A percentile compares a stretch with the other conserved stretches of the same genome.
Evolutionary conservation across 225 moss, liverwort and hornwort species (phyloP).

Genomic region (Antitrichia curtipendula): DNA sequence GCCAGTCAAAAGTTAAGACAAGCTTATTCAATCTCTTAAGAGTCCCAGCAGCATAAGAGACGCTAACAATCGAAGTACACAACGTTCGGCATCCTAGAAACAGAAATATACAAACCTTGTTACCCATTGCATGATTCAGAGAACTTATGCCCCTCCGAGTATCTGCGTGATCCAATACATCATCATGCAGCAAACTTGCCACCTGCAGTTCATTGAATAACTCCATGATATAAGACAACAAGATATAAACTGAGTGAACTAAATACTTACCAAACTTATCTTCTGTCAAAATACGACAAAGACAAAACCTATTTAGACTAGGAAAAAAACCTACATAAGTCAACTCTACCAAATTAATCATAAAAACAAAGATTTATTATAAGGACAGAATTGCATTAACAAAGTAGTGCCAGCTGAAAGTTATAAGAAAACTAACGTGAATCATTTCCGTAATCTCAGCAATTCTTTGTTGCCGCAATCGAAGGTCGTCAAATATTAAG

Average conservation of each 20-base stretch:
- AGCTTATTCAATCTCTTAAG: background rate
- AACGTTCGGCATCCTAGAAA: background rate
- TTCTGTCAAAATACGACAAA: background rate
- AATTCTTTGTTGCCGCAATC: slow-evolving; percentile 65
- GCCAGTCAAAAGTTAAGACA: background rate
- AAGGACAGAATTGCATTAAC: background rate
- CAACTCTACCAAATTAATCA: background rate
- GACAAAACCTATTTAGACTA: background rate
- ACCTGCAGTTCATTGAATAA: slow-evolving; percentile 42
- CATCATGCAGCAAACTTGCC: slow-evolving; percentile 97
- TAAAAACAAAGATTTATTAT: background rate
- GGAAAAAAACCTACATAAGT: background rate
- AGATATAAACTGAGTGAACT: background rate
- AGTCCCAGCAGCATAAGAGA: background rate
- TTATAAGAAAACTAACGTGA: slow-evolving; percentile 41
- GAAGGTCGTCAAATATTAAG: slow-evolving; percentile 35
- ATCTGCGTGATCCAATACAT: slow-evolving; percentile 98
- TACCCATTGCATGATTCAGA: slow-evolving; percentile 77
- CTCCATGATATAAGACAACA: background rate
- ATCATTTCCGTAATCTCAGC: slow-evolving; percentile 99
- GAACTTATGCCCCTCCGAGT: slow-evolving; percentile 92
- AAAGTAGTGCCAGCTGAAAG: background rate
- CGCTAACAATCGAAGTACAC: background rate
- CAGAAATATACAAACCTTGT: slow-evolving; percentile 53
- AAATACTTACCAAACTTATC: background rate